Percentiles rank a stretch among this genome's conserved stretches.
phyloP scores from a whole-genome alignment of 805 yeast genomes.

The Torulaspora delbrueckii region DNA sequence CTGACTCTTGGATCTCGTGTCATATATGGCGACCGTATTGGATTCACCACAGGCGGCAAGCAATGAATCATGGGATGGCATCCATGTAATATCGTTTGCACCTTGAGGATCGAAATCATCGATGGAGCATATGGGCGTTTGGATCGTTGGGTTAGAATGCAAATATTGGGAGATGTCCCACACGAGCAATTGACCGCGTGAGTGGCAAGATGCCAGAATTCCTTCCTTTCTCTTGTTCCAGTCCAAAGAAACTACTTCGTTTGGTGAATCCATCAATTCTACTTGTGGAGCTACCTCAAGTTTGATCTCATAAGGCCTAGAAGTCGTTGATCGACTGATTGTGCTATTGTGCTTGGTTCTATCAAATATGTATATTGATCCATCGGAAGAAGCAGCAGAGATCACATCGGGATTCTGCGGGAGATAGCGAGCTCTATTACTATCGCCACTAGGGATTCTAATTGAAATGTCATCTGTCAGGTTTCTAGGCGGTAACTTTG shows the following conservation, averaged over 20 bases:
- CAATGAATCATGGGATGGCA: slow-evolving; percentile 53
- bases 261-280: slow-evolving; percentile 26
- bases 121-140: slow-evolving; percentile 20
- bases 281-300: slow-evolving; percentile 22
- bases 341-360: slow-evolving; percentile 71
- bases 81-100: slow-evolving; percentile 71
- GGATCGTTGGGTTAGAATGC: slow-evolving; percentile 24
- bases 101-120: slow-evolving; percentile 41
- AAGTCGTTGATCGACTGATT: slow-evolving; percentile 13
- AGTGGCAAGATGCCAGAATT: slow-evolving; percentile 51
- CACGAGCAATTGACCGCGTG: slow-evolving; percentile 57
- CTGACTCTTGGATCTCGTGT: slow-evolving; percentile 40
- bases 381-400: slow-evolving; percentile 64
- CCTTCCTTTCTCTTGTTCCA: slow-evolving; percentile 73
- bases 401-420: slow-evolving; percentile 85
- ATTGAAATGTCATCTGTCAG: slow-evolving; percentile 26
- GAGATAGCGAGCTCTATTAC: slow-evolving; percentile 66
- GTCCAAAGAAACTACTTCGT: slow-evolving; percentile 64
- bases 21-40: slow-evolving; percentile 47
- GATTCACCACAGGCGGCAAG: slow-evolving; percentile 68
- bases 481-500: slow-evolving; percentile 28
- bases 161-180: slow-evolving; percentile 58
- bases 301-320: slow-evolving; percentile 19
- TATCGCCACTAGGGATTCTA: slow-evolving; percentile 46
- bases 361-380: slow-evolving; percentile 65